Base-by-base conservation (phyloP, 345 rosid species). In the Aurinia saxatilis region DNA sequence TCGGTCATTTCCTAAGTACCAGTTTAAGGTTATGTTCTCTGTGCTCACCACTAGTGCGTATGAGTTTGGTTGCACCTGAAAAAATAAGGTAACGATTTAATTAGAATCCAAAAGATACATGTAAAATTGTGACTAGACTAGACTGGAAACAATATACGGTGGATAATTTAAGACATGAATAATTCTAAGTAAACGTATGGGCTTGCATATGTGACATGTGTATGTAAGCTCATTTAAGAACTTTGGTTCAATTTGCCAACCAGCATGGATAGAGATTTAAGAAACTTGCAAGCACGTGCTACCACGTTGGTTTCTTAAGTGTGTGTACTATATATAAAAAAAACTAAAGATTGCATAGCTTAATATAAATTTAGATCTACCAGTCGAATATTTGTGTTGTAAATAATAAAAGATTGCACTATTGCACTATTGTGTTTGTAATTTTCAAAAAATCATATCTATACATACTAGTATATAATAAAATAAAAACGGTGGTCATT, bases 1-100 rank as follows among this genome's bases (percentile, higher is more conserved):
- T 16, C 95, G 81, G 79, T 88, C 90, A 15, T 91, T 91, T 54
- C 98, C 98, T 19, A 79, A 80, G 79, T 91, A 91, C 95, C 98
- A 88, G 51, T 88, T 88, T 15, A 78, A 76, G 25, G 95, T 86
- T 9, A 88, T 81, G 79, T 88, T 86, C 81, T 91, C 98, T 84
- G 86, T 91, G 80, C 98, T 91, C 16, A 91, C 91, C 4, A 91
- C 96, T 10, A 91, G 61, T 3, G 95, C 96, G 60, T 91, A 91
- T n/a, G 95, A 82, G 63, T 86, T 82, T 21, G 96, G 91, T 10
- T 82, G 85, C 15, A 75, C 98, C 98, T 91, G 78, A 47, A 21
- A n/a, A 21, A 47, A 48, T 2, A 44, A 11, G 9, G 25, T 41
- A 52, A 35, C 17, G 21, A 50, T 15, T 11, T 41, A 4, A 13